Conservation (phyloP, 768 basidiomycete species). For the Suillus sp. region DNA sequence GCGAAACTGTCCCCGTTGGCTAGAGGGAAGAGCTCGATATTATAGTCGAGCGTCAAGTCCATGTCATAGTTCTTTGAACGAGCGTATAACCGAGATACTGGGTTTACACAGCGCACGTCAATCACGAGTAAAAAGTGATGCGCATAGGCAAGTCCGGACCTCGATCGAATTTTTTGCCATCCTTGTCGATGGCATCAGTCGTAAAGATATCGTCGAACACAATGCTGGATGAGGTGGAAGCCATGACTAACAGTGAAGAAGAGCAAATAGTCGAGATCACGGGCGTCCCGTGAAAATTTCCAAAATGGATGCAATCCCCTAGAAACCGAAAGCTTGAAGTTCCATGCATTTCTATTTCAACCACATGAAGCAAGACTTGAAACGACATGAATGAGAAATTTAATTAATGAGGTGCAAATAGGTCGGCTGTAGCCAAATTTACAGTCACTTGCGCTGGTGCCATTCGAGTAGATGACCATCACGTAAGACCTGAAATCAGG, state of each 20-base stretch:
- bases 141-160: slow-evolving; percentile 47
- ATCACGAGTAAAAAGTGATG: not conserved
- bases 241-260: slow-evolving; percentile 38
- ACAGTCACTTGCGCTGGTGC: not conserved
- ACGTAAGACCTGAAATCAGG: slow-evolving; percentile 19
- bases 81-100: slow-evolving; percentile 91
- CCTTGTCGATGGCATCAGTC: slow-evolving; percentile 81
- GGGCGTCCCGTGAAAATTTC: not conserved
- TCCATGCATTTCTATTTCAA: not conserved
- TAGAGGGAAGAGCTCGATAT: slow-evolving; percentile 87
- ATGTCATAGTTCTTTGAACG: slow-evolving; percentile 91
- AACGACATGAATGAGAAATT: not conserved
- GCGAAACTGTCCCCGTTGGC: slow-evolving; percentile 70
- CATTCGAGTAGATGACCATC: not conserved
- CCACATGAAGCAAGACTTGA: not conserved
- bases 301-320: not conserved
- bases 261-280: not conserved
- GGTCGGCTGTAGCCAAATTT: not conserved
- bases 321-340: not conserved
- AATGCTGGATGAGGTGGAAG: slow-evolving; percentile 65
- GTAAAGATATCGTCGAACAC: slow-evolving; percentile 95
- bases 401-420: not conserved
- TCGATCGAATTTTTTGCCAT: slow-evolving; percentile 97
- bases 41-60: slow-evolving; percentile 93
- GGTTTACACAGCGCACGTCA: slow-evolving; percentile 16